Percentiles rank a stretch among this genome's conserved stretches.
These are phyloP conservation scores for Endoconidiophora laricicola DNA, from an alignment of 2,329 filamentous ascomycete species.

Conservation along the genomic window DNA sequence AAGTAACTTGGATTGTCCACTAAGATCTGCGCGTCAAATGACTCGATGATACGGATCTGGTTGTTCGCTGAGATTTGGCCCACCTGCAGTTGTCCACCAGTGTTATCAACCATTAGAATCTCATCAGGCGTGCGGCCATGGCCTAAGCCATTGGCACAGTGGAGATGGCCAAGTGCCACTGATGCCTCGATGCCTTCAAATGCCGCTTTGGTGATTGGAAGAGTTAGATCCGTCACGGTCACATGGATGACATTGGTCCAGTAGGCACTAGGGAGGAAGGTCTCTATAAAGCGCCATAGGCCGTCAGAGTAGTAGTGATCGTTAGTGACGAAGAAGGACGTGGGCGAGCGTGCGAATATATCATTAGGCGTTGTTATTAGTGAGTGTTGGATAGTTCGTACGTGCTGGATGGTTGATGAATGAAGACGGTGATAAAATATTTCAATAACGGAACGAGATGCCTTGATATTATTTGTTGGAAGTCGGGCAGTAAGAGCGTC, in stretches of 20 bases:
- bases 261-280: conserved; percentile 22
- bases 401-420: conserved; percentile 24
- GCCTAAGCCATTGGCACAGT: conserved; percentile 40
- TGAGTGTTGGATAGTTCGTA: conserved; percentile 36
- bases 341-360: conserved; percentile 29
- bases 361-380: conserved; percentile 43
- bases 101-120: conserved; percentile 27
- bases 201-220: conserved; percentile 16
- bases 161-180: conserved; percentile 27
- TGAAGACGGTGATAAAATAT: conserved; percentile 37
- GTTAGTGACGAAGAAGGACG: conserved; percentile 41
- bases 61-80: conserved; percentile 11
- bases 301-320: conserved; percentile 39
- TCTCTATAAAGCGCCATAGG: conserved; percentile 29
- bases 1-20: conserved; percentile 46
- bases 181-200: conserved; percentile 24
- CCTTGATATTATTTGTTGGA: conserved; percentile 14
- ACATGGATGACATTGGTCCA: conserved; percentile 34
- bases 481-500: conserved; percentile 6
- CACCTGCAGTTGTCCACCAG: conserved; percentile 28
- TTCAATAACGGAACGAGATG: conserved; percentile 34
- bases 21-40: conserved; percentile 16
- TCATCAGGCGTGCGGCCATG: conserved; percentile 27
- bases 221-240: conserved; percentile 10
- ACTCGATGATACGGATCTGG: conserved; percentile 12